Percentiles rank a stretch among this genome's conserved stretches.
Conservation (phyloP, 2,329 filamentous ascomycete genomes). For the Penicillium sp. region DNA sequence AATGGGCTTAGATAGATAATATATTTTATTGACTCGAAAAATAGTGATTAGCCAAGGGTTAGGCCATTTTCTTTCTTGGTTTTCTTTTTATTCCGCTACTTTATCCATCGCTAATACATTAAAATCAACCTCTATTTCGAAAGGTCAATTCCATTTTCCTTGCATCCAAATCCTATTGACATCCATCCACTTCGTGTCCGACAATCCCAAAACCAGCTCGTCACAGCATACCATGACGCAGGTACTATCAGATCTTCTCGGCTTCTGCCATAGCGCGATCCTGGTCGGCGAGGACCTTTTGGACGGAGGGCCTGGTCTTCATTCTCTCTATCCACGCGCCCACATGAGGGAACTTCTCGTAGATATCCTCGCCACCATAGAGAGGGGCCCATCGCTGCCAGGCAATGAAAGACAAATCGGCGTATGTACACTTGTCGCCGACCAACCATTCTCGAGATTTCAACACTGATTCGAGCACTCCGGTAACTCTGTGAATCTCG, state of each 20-base stretch:
- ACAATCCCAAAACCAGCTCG: neutral
- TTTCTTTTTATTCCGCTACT: no score
- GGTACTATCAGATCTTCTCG: neutral
- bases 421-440: conserved; percentile 44
- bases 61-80: no score
- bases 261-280: neutral
- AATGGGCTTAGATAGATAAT: no score
- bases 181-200: no score
- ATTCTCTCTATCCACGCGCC: neutral
- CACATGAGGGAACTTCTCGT: neutral
- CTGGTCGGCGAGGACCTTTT: neutral
- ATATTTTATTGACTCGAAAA: no score
- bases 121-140: no score
- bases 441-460: conserved; percentile 40
- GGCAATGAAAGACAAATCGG: conserved; percentile 41
- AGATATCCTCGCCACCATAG: neutral
- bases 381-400: conserved; percentile 28
- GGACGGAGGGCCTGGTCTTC: neutral
- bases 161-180: no score
- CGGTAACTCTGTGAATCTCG: conserved; percentile 44
- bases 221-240: neutral
- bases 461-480: conserved; percentile 44
- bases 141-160: no score
- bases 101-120: no score
- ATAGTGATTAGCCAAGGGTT: no score